phyloP scores from a whole-genome alignment of 129 eudicot species.

The Glebionis coronaria region DNA sequence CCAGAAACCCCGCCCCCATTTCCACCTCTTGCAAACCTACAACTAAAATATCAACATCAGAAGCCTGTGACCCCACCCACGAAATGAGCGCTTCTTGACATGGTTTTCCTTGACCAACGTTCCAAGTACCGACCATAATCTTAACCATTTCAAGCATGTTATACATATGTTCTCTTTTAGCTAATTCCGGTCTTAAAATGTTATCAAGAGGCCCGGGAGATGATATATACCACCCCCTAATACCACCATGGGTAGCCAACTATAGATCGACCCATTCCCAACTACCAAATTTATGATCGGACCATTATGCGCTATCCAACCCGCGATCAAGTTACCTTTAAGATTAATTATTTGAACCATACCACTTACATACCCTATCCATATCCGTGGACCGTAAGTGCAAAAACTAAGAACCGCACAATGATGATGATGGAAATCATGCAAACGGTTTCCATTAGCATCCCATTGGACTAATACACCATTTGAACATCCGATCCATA shows the following conservation, averaged over 20 bases:
- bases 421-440: slow-evolving; percentile 73
- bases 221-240: slow-evolving; percentile 85
- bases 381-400: slow-evolving; percentile 65
- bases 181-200: slow-evolving; percentile 57
- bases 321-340: slow-evolving; percentile 68
- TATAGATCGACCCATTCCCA: slow-evolving; percentile 61
- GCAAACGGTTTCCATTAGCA: slow-evolving; percentile 77
- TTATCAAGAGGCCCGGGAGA: slow-evolving; percentile 90
- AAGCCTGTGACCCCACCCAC: slow-evolving; percentile 74
- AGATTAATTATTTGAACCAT: slow-evolving; percentile 77
- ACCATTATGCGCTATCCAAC: slow-evolving; percentile 91
- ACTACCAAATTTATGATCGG: slow-evolving; percentile 78
- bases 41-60: slow-evolving; percentile 80
- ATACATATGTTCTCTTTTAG: slow-evolving; percentile 63
- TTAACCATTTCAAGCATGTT: slow-evolving; percentile 59
- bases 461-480: slow-evolving; percentile 93
- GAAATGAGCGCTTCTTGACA: slow-evolving; percentile 72
- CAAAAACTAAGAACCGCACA: slow-evolving; percentile 84
- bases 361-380: slow-evolving; percentile 95
- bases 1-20: slow-evolving; percentile 99
- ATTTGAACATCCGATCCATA: slow-evolving; percentile 90
- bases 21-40: slow-evolving; percentile 97
- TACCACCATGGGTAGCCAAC: slow-evolving; percentile 98
- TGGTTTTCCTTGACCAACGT: slow-evolving; percentile 89
- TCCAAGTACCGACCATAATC: slow-evolving; percentile 91